Conservation (phyloP, 2,329 filamentous ascomycete species). For the Calonectria ilicicola region DNA sequence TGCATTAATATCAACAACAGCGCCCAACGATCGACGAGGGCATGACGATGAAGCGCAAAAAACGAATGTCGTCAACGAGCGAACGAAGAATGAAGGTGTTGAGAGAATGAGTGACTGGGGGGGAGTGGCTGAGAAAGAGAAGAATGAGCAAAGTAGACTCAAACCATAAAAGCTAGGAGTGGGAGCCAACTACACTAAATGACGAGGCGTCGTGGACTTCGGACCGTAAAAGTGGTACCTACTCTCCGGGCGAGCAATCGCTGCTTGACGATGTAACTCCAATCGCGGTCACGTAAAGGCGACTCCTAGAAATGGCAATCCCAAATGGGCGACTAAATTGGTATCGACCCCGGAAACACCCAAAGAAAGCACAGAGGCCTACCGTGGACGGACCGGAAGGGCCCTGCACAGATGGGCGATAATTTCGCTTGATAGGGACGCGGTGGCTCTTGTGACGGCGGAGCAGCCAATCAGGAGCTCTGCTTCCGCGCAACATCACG, state of each 20-base stretch:
- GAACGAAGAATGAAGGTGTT: constrained; percentile 20
- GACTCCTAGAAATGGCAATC: constrained; percentile 1
- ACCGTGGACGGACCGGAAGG: constrained; percentile 15
- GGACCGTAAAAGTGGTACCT: constrained; percentile 24
- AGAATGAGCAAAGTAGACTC: constrained; percentile 29
- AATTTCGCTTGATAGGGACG: constrained; percentile 45
- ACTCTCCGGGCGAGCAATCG: constrained; percentile 10
- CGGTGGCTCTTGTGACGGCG: constrained; percentile 25
- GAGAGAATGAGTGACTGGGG: constrained; percentile 20
- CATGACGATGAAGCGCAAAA: constrained; percentile 42
- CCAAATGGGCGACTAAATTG: constrained; percentile 22
- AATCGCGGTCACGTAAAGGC: background rate
- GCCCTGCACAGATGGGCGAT: constrained; percentile 42
- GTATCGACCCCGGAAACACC: constrained; percentile 21
- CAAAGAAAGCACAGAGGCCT: constrained; percentile 10
- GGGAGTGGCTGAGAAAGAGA: constrained; percentile 9
- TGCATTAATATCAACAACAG: constrained; percentile 28
- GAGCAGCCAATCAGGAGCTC: constrained; percentile 36
- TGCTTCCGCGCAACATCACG: constrained; percentile 38
- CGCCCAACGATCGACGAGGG: constrained; percentile 40
- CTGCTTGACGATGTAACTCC: constrained; percentile 13
- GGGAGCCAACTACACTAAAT: constrained; percentile 40
- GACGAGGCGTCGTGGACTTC: constrained; percentile 26
- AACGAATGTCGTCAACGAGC: constrained; percentile 38
- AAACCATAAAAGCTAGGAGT: constrained; percentile 28